Conservation (phyloP, 2,329 filamentous ascomycete genomes). For the Xylariaceae sp. region DNA sequence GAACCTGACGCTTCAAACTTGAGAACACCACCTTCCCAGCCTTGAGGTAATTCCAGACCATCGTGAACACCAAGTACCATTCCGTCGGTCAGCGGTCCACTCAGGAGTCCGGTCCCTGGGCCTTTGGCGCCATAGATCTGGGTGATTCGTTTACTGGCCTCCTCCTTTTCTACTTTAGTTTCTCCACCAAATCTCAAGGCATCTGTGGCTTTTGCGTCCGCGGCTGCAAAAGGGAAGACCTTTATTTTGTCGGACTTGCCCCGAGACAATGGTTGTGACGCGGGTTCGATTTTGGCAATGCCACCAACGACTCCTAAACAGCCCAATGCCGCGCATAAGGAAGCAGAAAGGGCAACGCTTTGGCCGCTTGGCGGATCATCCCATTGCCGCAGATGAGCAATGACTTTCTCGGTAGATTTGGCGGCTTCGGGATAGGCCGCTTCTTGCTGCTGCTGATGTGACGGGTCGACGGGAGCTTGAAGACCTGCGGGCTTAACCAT, state of each 20-base stretch:
- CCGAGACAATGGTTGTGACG: constrained; percentile 64
- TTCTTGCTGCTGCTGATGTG: constrained; percentile 62
- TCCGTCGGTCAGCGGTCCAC: constrained; percentile 85
- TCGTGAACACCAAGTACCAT: constrained; percentile 62
- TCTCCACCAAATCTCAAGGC: constrained; percentile 84
- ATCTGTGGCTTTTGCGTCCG: constrained; percentile 50
- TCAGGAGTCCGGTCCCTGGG: constrained; percentile 56
- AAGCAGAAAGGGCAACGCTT: constrained; percentile 71
- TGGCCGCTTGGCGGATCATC: constrained; percentile 79
- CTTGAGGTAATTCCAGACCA: constrained; percentile 48
- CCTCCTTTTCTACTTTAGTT: constrained; percentile 75
- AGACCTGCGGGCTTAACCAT: constrained; percentile 78
- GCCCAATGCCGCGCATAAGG: constrained; percentile 69
- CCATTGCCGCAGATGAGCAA: constrained; percentile 75
- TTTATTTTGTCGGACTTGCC: constrained; percentile 63
- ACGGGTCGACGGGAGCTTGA: constrained; percentile 63
- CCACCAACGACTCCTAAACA: constrained; percentile 73
- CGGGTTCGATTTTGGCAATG: constrained; percentile 80
- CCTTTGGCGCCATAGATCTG: constrained; percentile 61
- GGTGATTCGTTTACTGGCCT: constrained; percentile 64
- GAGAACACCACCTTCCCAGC: constrained; percentile 80
- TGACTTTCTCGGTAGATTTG: constrained; percentile 60
- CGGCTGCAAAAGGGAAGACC: constrained; percentile 70
- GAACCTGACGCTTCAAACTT: constrained; percentile 35
- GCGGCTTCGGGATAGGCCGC: constrained; percentile 48